Evolutionary conservation across 179 eudicot genomes (phyloP).

Genomic region (Silene noctiflora): DNA sequence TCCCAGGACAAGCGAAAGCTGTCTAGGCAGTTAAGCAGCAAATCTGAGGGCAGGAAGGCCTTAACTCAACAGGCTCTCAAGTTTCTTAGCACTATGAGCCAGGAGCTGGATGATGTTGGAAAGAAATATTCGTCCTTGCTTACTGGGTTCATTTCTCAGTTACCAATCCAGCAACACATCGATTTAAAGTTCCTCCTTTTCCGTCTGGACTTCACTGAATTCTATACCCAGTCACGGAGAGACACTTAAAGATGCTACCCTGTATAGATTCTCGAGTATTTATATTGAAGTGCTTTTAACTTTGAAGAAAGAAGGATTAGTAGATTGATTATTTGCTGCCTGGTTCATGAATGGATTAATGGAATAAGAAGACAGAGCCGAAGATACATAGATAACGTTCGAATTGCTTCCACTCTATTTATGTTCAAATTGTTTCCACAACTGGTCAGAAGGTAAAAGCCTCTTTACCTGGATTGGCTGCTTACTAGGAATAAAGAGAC

Average conservation of each 20-base stretch:
- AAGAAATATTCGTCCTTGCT: slow-evolving; percentile 70
- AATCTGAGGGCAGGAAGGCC: slow-evolving; percentile 70
- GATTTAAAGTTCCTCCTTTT: slow-evolving; percentile 88
- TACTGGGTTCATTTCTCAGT: slow-evolving; percentile 69
- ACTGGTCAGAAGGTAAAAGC: not conserved
- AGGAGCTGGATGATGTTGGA: slow-evolving; percentile 63
- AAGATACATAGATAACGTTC: not conserved
- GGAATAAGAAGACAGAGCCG: not conserved
- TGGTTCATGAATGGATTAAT: not conserved
- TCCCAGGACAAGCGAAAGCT: slow-evolving; percentile 46
- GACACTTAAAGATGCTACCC: slow-evolving; percentile 15
- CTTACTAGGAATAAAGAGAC: not conserved
- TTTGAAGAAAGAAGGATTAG: slow-evolving; percentile 15
- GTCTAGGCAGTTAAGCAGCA: slow-evolving; percentile 48
- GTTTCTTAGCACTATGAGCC: slow-evolving; percentile 59
- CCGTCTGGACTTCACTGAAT: slow-evolving; percentile 87
- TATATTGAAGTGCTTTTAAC: not conserved
- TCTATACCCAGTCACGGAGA: slow-evolving; percentile 56
- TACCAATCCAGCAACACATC: slow-evolving; percentile 85
- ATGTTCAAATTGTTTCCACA: no score
- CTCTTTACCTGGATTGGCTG: not conserved
- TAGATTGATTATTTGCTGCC: slow-evolving; percentile 9
- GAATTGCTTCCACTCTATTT: no score
- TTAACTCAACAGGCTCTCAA: slow-evolving; percentile 70
- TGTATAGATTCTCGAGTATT: not conserved